Conservation (phyloP, 2,329 filamentous ascomycete genomes). For the Aspergillus ruber region DNA sequence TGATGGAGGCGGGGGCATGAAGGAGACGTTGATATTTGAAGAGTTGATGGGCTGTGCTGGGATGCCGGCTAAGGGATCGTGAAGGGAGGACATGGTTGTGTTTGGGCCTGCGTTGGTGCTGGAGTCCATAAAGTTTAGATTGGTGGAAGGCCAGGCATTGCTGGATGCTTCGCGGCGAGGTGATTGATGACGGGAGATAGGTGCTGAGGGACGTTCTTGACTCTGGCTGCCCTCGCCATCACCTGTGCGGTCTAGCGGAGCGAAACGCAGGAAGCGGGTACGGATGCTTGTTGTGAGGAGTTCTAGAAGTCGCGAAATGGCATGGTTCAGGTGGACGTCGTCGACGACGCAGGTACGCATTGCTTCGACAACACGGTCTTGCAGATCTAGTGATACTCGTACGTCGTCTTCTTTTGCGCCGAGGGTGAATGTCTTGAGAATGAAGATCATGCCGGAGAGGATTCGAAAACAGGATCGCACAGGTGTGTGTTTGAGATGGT, state of each 20-base stretch:
- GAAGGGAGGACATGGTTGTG: conserved; percentile 20
- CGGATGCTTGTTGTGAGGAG: conserved; percentile 54
- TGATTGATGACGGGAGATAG: conserved; percentile 31
- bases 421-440: conserved; percentile 60
- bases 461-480: conserved; percentile 61
- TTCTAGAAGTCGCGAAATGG: conserved; percentile 56
- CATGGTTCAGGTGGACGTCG: conserved; percentile 58
- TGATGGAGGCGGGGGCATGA: conserved; percentile 42
- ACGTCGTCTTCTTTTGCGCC: conserved; percentile 59
- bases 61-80: conserved; percentile 39
- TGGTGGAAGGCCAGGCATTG: conserved; percentile 20
- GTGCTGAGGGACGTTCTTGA: conserved; percentile 29
- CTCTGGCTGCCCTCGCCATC: conserved; percentile 22
- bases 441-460: conserved; percentile 58
- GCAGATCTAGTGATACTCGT: conserved; percentile 51
- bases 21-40: conserved; percentile 39
- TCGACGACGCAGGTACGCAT: conserved; percentile 57
- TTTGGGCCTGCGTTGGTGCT: conserved; percentile 10
- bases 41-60: conserved; percentile 41
- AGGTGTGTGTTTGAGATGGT: conserved; percentile 56
- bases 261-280: conserved; percentile 52
- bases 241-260: conserved; percentile 44
- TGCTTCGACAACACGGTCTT: conserved; percentile 54
- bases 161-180: conserved; percentile 25
- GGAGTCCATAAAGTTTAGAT: conserved; percentile 22